Evolutionary conservation across 2,329 filamentous ascomycete species (phyloP).

Genomic region (Penicillium sp.): DNA sequence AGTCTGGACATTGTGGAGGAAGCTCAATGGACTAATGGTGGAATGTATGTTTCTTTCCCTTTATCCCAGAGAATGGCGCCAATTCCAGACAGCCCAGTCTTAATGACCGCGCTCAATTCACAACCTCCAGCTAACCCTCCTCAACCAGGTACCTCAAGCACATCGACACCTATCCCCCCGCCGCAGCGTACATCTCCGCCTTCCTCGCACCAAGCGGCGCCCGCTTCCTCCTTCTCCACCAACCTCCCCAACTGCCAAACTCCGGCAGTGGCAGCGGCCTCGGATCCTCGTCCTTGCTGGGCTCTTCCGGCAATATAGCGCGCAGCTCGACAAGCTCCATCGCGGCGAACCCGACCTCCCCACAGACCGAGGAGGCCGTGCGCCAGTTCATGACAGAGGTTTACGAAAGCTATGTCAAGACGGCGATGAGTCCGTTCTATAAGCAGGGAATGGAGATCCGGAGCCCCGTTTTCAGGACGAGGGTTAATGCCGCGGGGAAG

Average conservation of each 20-base stretch:
- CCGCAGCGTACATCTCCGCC: conserved; percentile 89
- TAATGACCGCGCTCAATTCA: neutral
- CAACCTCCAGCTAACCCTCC: conserved; percentile 12
- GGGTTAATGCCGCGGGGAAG: conserved; percentile 85
- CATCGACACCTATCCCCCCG: conserved; percentile 86
- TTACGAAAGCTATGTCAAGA: conserved; percentile 96
- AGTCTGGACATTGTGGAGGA: conserved; percentile 95
- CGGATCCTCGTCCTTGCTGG: conserved; percentile 40
- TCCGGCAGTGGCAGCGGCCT: conserved; percentile 27
- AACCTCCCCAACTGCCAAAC: conserved; percentile 65
- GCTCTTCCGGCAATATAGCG: conserved; percentile 38
- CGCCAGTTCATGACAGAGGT: conserved; percentile 94
- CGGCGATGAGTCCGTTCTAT: conserved; percentile 97
- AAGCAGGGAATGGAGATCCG: conserved; percentile 80
- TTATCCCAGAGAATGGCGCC: neutral
- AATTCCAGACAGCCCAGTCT: neutral
- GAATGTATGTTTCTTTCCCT: conserved; percentile 66
- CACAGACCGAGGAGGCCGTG: conserved; percentile 93
- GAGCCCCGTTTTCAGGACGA: conserved; percentile 82
- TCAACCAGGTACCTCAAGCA: conserved; percentile 86
- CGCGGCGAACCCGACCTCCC: conserved; percentile 81
- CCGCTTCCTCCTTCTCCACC: conserved; percentile 92
- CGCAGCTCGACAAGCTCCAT: conserved; percentile 70
- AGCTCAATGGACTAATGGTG: conserved; percentile 86
- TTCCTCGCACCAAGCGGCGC: conserved; percentile 92